Conservation (phyloP, 768 basidiomycete species). For the Leccinum pellstonianum region DNA sequence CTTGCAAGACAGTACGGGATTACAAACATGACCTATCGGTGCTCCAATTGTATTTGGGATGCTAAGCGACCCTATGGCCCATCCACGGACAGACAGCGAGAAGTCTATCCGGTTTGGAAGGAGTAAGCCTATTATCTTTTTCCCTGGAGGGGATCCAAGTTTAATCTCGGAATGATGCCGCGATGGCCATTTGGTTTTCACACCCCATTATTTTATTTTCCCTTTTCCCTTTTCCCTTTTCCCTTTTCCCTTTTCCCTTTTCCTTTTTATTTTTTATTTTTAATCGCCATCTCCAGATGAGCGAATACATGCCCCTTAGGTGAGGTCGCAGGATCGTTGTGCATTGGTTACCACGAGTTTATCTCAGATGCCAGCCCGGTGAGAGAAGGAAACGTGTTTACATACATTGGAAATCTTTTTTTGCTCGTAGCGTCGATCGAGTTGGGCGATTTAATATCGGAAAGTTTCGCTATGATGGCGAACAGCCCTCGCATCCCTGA, state of each 20-base stretch:
- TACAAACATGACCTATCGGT: conserved; percentile 11
- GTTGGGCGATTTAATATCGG: conserved; percentile 23
- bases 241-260: not conserved
- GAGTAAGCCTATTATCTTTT: conserved; percentile 21
- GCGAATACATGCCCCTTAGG: conserved; percentile 25
- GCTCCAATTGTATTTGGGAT: conserved; percentile 2
- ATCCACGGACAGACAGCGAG: conserved; percentile 14
- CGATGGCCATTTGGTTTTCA: conserved; percentile 18
- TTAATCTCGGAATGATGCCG: conserved; percentile 21
- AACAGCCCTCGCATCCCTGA: conserved; percentile 10
- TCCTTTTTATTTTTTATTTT: not conserved
- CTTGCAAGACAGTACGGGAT: conserved; percentile 13
- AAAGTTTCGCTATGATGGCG: conserved; percentile 11
- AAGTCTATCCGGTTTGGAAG: conserved; percentile 24
- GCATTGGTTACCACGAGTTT: conserved; percentile 28
- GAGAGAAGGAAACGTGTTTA: conserved; percentile 17
- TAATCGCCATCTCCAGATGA: conserved; percentile 12
- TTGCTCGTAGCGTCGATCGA: conserved; percentile 26
- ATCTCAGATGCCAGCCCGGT: conserved; percentile 24
- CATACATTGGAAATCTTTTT: conserved; percentile 4
- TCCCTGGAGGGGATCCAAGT: conserved; percentile 15
- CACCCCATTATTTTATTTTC: conserved; percentile 13
- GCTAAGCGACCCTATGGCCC: conserved; percentile 9
- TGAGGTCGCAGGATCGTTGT: conserved; percentile 27
- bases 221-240: conserved; percentile 1